These are phyloP conservation scores for Mimosa pudica DNA, from an alignment of 306 rosid species.

Conservation along the genomic window DNA sequence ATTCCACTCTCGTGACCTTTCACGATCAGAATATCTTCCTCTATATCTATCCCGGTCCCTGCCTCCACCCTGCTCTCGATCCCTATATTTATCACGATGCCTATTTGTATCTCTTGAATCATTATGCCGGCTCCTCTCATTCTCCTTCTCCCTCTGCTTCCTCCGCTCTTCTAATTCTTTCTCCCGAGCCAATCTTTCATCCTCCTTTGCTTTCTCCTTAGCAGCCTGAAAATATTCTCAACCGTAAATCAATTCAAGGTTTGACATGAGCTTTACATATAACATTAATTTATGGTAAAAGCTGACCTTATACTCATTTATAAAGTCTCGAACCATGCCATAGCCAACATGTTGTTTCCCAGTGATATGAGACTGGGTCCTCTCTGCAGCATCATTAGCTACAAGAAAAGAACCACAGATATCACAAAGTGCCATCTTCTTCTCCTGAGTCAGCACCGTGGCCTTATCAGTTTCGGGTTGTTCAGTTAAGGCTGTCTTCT, in stretches of 20 bases:
- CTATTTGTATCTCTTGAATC: constrained; percentile 82
- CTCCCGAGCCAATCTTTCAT: constrained; percentile 82
- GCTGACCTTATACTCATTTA: constrained; percentile 74
- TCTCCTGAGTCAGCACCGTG: constrained; percentile 86
- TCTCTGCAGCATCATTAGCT: constrained; percentile 97
- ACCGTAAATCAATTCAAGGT: constrained; percentile 19
- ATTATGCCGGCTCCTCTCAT: constrained; percentile 65
- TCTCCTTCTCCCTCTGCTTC: constrained; percentile 82
- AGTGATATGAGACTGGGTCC: constrained; percentile 93
- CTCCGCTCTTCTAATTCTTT: constrained; percentile 84
- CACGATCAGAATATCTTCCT: constrained; percentile 72
- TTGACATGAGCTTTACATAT: constrained; percentile 6
- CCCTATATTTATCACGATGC: constrained; percentile 66
- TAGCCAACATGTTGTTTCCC: constrained; percentile 99
- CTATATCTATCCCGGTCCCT: constrained; percentile 78
- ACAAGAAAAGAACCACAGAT: constrained; percentile 98
- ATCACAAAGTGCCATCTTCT: constrained; percentile 99
- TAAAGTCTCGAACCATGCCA: constrained; percentile 98
- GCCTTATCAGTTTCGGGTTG: constrained; percentile 77
- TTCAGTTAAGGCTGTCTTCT: constrained; percentile 77
- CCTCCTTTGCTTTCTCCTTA: constrained; percentile 83
- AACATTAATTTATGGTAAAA: constrained; percentile 20
- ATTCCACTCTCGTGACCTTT: constrained; percentile 69
- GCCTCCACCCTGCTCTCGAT: constrained; percentile 67
- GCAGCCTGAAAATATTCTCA: constrained; percentile 55